A percentile compares a stretch with the other conserved stretches of the same genome.
These are phyloP conservation scores for Nicotiana sylvestris DNA, from an alignment of 257 asterid species.

Conservation along the genomic window DNA sequence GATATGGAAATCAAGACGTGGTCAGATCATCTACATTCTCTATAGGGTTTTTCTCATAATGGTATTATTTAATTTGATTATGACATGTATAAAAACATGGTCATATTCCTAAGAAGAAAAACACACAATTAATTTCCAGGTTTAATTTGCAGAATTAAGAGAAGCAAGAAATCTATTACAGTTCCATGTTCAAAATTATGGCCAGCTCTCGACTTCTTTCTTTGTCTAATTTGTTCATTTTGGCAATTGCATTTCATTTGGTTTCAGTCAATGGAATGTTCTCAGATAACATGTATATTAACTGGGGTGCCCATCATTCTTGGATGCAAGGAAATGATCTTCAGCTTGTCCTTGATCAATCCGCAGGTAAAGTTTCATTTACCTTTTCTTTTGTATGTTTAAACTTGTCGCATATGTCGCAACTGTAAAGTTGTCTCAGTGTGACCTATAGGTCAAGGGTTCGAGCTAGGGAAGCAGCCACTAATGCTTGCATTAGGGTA, in stretches of 20 bases:
- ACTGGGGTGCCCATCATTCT: conserved; percentile 4
- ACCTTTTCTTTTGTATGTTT: neutral
- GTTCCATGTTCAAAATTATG: neutral
- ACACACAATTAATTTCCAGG: neutral
- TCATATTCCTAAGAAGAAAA: neutral
- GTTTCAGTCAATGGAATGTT: neutral
- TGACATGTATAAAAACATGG: neutral
- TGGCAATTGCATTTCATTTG: neutral
- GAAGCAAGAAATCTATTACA: neutral
- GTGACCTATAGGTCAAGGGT: no score
- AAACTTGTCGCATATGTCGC: no score
- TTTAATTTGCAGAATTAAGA: neutral
- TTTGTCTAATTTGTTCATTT: conserved; percentile 8
- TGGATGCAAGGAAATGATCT: conserved; percentile 13
- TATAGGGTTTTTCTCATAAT: neutral
- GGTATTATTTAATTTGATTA: neutral
- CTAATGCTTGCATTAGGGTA: no score
- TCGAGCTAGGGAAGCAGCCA: no score
- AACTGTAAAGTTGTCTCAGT: no score
- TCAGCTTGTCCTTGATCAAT: conserved; percentile 7
- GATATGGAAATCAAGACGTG: neutral
- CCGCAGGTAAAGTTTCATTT: neutral
- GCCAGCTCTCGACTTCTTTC: neutral
- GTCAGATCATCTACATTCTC: neutral
- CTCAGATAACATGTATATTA: conserved; percentile 10